phyloP scores from a whole-genome alignment of 2,329 filamentous ascomycete species.

The Periconia macrospinosa region DNA sequence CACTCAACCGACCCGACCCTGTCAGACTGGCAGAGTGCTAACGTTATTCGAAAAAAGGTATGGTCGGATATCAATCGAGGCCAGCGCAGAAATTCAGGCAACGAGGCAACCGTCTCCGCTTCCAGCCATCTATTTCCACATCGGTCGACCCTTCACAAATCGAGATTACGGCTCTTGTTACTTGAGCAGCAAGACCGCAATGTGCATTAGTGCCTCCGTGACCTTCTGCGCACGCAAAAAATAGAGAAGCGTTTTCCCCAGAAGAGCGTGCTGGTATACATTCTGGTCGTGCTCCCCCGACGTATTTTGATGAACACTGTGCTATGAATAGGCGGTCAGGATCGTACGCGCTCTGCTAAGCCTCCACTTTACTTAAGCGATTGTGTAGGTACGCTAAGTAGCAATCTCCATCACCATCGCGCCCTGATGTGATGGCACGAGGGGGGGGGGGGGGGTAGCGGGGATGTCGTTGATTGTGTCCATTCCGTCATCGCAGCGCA shows the following conservation, averaged over 20 bases:
- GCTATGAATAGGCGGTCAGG: not conserved
- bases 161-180: not conserved
- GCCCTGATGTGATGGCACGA: not conserved
- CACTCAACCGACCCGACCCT: not conserved
- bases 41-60: not conserved
- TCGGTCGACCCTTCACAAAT: not conserved
- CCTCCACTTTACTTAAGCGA: not conserved
- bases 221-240: not conserved
- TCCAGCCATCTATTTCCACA: not conserved
- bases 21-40: not conserved
- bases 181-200: not conserved
- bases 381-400: not conserved
- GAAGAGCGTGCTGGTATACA: not conserved
- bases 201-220: not conserved
- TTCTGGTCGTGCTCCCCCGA: not conserved
- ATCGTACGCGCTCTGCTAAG: not conserved
- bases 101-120: slow-evolving; percentile 1
- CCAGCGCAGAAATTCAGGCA: not conserved
- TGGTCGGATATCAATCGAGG: not conserved
- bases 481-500: no score
- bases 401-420: not conserved
- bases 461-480: no score
- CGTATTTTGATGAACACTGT: not conserved
- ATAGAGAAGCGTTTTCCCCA: not conserved
- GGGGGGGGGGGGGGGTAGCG: no score